Conservation (phyloP, 371 early-diverging fungal genomes). For the Mucor mucedo region DNA sequence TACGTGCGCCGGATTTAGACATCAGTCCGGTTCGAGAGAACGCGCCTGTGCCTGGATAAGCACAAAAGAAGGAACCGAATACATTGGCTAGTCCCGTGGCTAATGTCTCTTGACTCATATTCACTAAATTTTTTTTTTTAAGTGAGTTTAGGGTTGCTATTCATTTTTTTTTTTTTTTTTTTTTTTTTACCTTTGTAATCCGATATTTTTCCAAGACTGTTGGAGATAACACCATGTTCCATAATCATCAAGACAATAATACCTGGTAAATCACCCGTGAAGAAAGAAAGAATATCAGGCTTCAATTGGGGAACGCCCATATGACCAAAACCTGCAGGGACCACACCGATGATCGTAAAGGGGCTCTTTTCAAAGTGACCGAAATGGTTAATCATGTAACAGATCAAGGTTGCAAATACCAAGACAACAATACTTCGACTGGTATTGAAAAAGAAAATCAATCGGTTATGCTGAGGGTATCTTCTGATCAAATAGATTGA, state of each 20-base stretch:
- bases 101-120: slow-evolving; percentile 82
- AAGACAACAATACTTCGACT: slow-evolving; percentile 76
- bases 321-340: slow-evolving; percentile 74
- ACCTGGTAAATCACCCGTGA: slow-evolving; percentile 63
- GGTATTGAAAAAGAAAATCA: slow-evolving; percentile 59
- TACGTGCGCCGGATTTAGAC: slow-evolving; percentile 68
- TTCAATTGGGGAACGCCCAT: slow-evolving; percentile 60
- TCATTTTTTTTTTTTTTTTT: not conserved
- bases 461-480: slow-evolving; percentile 41
- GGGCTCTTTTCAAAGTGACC: slow-evolving; percentile 38
- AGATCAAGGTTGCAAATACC: slow-evolving; percentile 75
- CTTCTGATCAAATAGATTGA: slow-evolving; percentile 40
- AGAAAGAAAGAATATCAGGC: slow-evolving; percentile 40
- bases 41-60: slow-evolving; percentile 84
- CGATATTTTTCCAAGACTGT: slow-evolving; percentile 77
- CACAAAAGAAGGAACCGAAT: slow-evolving; percentile 80
- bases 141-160: not conserved
- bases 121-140: slow-evolving; percentile 29
- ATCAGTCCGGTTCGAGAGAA: slow-evolving; percentile 88
- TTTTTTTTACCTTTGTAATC: slow-evolving; percentile 44
- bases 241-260: slow-evolving; percentile 78
- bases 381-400: slow-evolving; percentile 66
- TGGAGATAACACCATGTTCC: slow-evolving; percentile 87
- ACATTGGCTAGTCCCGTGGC: slow-evolving; percentile 83
- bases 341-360: slow-evolving; percentile 66